These are phyloP conservation scores for Debaryomycetaceae sp. DNA, from an alignment of 1,139 yeast genomes.

Conservation along the genomic window DNA sequence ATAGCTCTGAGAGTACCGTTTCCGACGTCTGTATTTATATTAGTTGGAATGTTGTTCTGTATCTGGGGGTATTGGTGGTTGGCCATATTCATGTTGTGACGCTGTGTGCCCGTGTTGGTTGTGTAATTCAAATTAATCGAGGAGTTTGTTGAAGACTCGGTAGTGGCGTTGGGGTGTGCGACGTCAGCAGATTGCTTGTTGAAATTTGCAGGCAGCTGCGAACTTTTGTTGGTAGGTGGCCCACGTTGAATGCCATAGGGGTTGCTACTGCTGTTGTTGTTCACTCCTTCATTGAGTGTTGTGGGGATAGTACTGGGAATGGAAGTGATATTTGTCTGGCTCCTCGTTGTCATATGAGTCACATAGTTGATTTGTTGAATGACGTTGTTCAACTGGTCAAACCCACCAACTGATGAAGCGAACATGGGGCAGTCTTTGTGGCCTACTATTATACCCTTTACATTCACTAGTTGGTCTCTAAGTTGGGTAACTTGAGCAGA, in stretches of 20 bases:
- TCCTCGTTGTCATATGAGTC: conserved; percentile 19
- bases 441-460: conserved; percentile 37
- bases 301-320: conserved; percentile 35
- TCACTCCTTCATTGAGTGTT: conserved; percentile 16
- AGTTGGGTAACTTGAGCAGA: conserved; percentile 55
- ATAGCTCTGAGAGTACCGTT: conserved; percentile 27
- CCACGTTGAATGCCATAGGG: background rate
- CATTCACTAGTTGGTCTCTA: conserved; percentile 54
- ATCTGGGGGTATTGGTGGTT: background rate
- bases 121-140: background rate
- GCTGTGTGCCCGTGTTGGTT: background rate
- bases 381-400: conserved; percentile 28
- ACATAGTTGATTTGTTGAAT: conserved; percentile 31
- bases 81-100: conserved; percentile 9
- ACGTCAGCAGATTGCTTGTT: conserved; percentile 14
- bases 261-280: background rate
- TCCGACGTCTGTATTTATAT: background rate
- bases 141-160: background rate
- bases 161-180: background rate
- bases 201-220: conserved; percentile 16
- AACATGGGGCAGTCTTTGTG: conserved; percentile 41
- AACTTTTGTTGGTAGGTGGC: background rate
- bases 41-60: conserved; percentile 2
- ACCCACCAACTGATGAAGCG: conserved; percentile 36
- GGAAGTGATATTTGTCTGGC: conserved; percentile 16